phyloP scores from a whole-genome alignment of 176 grass and related monocot species.

The Triticum dicoccoides region DNA sequence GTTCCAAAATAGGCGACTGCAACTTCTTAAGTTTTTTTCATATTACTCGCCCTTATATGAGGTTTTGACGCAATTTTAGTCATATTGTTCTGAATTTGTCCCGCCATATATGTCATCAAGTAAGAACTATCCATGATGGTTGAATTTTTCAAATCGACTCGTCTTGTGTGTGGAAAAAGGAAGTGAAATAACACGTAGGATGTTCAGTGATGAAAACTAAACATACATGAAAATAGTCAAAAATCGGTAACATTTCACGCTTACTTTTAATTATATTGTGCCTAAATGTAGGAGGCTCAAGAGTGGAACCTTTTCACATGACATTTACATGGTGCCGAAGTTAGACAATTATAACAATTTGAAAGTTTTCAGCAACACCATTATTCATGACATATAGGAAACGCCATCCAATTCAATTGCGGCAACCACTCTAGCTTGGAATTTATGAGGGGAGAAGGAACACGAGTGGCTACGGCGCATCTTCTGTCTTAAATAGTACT shows the following conservation, averaged over 20 bases:
- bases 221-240: too few species aligned
- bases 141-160: neutral
- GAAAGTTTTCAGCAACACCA: neutral
- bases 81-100: neutral
- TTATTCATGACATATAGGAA: neutral
- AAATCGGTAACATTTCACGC: too few species aligned
- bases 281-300: neutral
- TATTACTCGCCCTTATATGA: too few species aligned
- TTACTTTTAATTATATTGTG: too few species aligned
- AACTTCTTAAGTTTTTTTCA: too few species aligned
- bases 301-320: neutral
- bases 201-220: too few species aligned
- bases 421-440: neutral
- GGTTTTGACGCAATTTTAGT: too few species aligned
- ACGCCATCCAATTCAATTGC: neutral
- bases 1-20: too few species aligned
- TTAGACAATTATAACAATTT: neutral
- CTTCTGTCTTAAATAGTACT: neutral
- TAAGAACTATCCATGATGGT: neutral
- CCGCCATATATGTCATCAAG: neutral
- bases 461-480: neutral
- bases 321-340: neutral
- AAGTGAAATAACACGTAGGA: too few species aligned
- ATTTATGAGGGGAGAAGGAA: slow-evolving; percentile 13
- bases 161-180: too few species aligned